Conservation (phyloP, 1,284 basidiomycete genomes). For the Mrakiaceae sp. region DNA sequence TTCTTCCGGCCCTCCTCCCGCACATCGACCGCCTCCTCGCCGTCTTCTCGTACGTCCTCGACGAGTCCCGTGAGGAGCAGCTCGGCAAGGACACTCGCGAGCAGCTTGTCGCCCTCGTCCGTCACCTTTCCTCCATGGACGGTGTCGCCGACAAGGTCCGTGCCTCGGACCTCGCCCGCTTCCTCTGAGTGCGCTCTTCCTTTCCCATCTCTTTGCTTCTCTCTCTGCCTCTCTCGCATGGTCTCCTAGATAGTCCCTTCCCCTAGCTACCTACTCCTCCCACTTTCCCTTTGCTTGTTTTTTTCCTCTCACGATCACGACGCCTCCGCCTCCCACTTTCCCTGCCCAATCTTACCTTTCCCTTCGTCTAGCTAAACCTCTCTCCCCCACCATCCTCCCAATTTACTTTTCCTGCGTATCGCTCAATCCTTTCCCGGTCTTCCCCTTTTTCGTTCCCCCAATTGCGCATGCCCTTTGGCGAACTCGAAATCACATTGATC, state of each 20-base stretch:
- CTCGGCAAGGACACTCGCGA: slow-evolving; percentile 52
- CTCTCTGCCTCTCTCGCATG: not conserved
- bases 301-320: not conserved
- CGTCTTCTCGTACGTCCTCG: slow-evolving; percentile 76
- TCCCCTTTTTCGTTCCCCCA: not conserved
- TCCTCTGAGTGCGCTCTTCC: not conserved
- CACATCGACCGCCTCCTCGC: slow-evolving; percentile 72
- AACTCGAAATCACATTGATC: not conserved
- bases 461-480: not conserved
- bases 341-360: not conserved
- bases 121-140: not conserved
- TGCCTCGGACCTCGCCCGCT: not conserved
- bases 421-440: not conserved
- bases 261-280: too few species aligned
- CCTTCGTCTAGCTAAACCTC: too few species aligned
- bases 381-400: too few species aligned
- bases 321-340: not conserved
- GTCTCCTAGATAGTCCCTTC: too few species aligned
- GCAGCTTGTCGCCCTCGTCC: slow-evolving; percentile 48
- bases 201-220: not conserved
- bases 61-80: slow-evolving; percentile 44
- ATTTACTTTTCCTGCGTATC: too few species aligned
- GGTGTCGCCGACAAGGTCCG: not conserved
- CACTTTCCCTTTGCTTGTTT: not conserved
- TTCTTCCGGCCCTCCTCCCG: slow-evolving; percentile 48